Evolutionary conservation across 2,329 filamentous ascomycete species (phyloP).

Genomic region (Talaromyces sp.): DNA sequence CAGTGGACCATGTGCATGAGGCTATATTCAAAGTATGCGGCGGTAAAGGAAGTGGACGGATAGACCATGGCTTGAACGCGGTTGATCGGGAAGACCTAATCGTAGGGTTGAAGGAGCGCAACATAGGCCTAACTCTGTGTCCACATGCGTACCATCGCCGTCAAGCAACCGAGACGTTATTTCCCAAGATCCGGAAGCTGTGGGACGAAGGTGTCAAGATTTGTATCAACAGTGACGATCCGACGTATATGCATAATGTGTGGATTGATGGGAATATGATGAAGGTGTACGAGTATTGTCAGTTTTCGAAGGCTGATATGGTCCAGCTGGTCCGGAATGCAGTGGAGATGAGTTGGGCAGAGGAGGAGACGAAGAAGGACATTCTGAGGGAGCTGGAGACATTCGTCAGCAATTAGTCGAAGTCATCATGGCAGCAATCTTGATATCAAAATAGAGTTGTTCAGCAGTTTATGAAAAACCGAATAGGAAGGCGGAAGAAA

Average conservation of each 20-base stretch:
- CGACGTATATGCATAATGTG: conserved; percentile 47
- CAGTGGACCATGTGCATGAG: conserved; percentile 41
- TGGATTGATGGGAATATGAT: conserved; percentile 48
- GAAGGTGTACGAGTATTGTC: conserved; percentile 40
- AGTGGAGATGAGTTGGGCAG: conserved; percentile 47
- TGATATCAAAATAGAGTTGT: too few relatives aligned
- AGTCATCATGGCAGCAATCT: too few relatives aligned
- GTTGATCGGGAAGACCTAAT: conserved; percentile 32
- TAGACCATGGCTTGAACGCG: conserved; percentile 43
- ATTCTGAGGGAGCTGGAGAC: conserved; percentile 5
- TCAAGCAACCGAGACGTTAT: conserved; percentile 40
- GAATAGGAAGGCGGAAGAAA: too few relatives aligned
- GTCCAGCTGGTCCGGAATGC: conserved; percentile 39
- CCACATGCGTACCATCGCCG: conserved; percentile 38
- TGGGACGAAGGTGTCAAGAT: conserved; percentile 44
- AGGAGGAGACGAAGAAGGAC: conserved; percentile 31
- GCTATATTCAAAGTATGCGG: conserved; percentile 28
- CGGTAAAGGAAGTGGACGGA: conserved; percentile 31
- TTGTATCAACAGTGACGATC: conserved; percentile 48
- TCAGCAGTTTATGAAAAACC: too few relatives aligned
- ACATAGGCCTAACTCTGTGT: conserved; percentile 40
- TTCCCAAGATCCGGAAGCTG: conserved; percentile 42
- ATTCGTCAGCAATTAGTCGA: too few relatives aligned
- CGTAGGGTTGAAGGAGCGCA: conserved; percentile 26
- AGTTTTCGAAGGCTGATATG: conserved; percentile 41